Evolutionary conservation across 768 basidiomycete species (phyloP).

Genomic region (Pluteus cervinus): DNA sequence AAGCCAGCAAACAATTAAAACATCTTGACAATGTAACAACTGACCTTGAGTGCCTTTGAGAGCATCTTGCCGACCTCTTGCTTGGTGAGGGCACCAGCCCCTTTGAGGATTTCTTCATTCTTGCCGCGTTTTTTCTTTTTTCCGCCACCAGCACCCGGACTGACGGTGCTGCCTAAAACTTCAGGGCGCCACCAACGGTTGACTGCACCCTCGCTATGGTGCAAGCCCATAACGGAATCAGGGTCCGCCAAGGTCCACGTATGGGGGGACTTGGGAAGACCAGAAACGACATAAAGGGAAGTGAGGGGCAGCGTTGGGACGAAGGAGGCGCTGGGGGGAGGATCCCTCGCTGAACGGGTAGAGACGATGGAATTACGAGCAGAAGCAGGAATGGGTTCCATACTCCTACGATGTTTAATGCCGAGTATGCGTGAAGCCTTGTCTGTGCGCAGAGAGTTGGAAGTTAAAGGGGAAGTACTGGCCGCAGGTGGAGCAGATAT

Average conservation of each 20-base stretch:
- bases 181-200: conserved; percentile 89
- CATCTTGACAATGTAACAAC: no score
- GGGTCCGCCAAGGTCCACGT: conserved; percentile 88
- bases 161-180: conserved; percentile 83
- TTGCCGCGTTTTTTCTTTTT: conserved; percentile 69
- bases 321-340: conserved; percentile 53
- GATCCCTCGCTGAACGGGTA: conserved; percentile 57
- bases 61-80: conserved; percentile 88
- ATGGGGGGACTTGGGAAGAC: conserved; percentile 83
- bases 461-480: conserved; percentile 24
- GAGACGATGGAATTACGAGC: conserved; percentile 74
- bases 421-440: conserved; percentile 78
- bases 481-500: conserved; percentile 31
- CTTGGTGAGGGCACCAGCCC: conserved; percentile 75
- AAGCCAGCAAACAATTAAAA: no score
- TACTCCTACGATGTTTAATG: conserved; percentile 66
- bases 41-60: conserved; percentile 87
- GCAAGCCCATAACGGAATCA: conserved; percentile 73
- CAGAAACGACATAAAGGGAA: conserved; percentile 82
- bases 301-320: conserved; percentile 70
- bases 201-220: conserved; percentile 82
- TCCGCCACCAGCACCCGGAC: conserved; percentile 76
- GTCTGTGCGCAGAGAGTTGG: conserved; percentile 44
- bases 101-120: conserved; percentile 61
- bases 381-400: conserved; percentile 82